Evolutionary conservation across 495 filamentous ascomycete species (phyloP).

Genomic region (Neurospora intermedia): DNA sequence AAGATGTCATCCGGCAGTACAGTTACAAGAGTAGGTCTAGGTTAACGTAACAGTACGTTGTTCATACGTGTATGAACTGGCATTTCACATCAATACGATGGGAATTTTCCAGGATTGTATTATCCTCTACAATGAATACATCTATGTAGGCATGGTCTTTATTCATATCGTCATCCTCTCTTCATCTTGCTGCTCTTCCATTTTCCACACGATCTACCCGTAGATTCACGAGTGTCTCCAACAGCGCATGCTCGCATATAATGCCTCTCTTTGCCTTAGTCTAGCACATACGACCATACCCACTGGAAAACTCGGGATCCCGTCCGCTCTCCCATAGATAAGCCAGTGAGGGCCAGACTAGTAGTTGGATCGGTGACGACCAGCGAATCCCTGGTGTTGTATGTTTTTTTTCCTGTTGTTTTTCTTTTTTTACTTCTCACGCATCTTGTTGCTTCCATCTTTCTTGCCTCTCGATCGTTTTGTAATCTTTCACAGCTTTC

Average conservation of each 20-base stretch:
- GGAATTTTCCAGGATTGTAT: background rate
- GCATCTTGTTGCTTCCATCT: no score
- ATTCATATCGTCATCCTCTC: background rate
- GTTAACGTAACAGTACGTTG: background rate
- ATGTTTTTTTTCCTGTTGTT: no score
- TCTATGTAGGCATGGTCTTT: background rate
- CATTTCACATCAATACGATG: background rate
- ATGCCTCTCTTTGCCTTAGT: accelerated
- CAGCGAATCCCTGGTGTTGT: background rate
- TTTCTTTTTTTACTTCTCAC: no score
- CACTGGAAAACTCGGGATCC: background rate
- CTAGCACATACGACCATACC: background rate
- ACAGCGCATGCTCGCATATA: background rate
- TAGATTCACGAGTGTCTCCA: background rate
- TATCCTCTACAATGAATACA: background rate
- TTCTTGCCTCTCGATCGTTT: no score
- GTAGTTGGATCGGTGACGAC: conserved; percentile 36
- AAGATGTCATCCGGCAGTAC: background rate
- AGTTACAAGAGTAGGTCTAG: background rate
- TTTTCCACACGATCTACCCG: background rate
- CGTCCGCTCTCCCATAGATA: no score
- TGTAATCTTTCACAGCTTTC: no score
- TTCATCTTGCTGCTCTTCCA: background rate
- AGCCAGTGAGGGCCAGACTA: conserved; percentile 8
- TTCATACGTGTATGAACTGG: background rate